Evolutionary conservation across 1,284 basidiomycete species (phyloP).

Genomic region (Sporisorium graminicola): DNA sequence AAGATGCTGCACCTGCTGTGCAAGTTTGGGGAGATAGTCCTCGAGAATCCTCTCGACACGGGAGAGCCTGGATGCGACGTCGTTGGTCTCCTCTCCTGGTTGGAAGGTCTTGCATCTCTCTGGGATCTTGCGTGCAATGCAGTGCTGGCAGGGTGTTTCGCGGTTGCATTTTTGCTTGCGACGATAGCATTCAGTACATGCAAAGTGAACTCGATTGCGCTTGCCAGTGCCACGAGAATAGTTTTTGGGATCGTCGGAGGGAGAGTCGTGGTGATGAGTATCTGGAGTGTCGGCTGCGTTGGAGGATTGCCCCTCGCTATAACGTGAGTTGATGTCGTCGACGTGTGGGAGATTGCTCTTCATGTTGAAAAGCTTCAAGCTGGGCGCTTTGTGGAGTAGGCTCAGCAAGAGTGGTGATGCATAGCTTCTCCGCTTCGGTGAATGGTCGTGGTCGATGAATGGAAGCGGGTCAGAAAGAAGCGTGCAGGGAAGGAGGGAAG

Average conservation of each 20-base stretch:
- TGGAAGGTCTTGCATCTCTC: slow-evolving; percentile 65
- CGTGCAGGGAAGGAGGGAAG: too few species aligned
- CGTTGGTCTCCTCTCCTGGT: slow-evolving; percentile 59
- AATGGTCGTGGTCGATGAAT: background rate
- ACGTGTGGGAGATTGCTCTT: slow-evolving; percentile 20
- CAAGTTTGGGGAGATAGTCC: slow-evolving; percentile 49
- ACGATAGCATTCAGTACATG: slow-evolving; percentile 67
- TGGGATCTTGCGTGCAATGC: slow-evolving; percentile 65
- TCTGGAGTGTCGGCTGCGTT: slow-evolving; percentile 39
- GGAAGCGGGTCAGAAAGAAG: background rate
- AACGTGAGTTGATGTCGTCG: slow-evolving; percentile 27
- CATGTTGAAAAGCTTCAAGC: slow-evolving; percentile 10
- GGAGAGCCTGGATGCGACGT: slow-evolving; percentile 52
- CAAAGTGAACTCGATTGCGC: slow-evolving; percentile 62
- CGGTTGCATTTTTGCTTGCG: slow-evolving; percentile 67
- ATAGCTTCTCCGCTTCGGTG: background rate
- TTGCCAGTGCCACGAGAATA: slow-evolving; percentile 44
- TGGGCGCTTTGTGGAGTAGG: background rate
- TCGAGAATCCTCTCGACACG: slow-evolving; percentile 57
- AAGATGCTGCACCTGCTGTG: slow-evolving; percentile 39
- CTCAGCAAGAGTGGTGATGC: background rate
- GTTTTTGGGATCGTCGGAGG: slow-evolving; percentile 28
- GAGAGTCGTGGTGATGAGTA: slow-evolving; percentile 23
- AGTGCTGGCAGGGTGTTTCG: slow-evolving; percentile 67
- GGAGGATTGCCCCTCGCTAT: slow-evolving; percentile 32